Percentiles rank a stretch among this genome's conserved stretches.
phyloP scores from a whole-genome alignment of 495 filamentous ascomycete species.

The Neurospora tetrasperma region DNA sequence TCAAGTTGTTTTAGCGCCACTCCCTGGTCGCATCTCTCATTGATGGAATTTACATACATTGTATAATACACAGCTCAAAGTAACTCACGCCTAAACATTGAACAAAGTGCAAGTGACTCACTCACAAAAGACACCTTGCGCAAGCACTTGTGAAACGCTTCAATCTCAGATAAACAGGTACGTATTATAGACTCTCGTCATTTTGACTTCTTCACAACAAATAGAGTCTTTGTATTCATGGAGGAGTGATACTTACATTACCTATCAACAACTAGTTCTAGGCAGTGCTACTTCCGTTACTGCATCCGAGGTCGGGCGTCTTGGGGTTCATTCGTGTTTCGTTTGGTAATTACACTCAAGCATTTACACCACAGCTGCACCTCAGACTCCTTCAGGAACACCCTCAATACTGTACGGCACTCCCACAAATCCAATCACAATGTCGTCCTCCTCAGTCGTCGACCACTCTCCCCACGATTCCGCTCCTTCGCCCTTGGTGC shows the following conservation, averaged over 20 bases:
- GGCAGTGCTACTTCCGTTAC: background rate
- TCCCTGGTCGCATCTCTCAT: background rate
- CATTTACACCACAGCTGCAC: background rate
- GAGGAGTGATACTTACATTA: background rate
- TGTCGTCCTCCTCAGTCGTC: constrained; percentile 48
- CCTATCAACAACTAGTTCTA: background rate
- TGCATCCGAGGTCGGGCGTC: background rate
- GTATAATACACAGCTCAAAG: background rate
- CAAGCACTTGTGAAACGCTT: background rate
- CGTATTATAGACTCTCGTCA: background rate
- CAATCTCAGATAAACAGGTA: background rate
- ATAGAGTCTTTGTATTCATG: background rate
- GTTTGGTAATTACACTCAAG: background rate
- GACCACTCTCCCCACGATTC: constrained; percentile 83
- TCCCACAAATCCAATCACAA: constrained; percentile 14
- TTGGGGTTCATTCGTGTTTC: background rate
- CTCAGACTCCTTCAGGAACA: background rate
- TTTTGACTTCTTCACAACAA: background rate
- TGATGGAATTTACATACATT: background rate
- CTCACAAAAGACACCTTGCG: background rate
- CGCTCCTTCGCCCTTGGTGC: constrained; percentile 52
- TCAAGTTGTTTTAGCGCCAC: background rate
- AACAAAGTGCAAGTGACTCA: background rate
- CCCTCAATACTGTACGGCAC: background rate
- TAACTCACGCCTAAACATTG: background rate